Evolutionary conservation across 1,139 yeast species (phyloP).

Genomic region (Saccharomyces pastorianus): DNA sequence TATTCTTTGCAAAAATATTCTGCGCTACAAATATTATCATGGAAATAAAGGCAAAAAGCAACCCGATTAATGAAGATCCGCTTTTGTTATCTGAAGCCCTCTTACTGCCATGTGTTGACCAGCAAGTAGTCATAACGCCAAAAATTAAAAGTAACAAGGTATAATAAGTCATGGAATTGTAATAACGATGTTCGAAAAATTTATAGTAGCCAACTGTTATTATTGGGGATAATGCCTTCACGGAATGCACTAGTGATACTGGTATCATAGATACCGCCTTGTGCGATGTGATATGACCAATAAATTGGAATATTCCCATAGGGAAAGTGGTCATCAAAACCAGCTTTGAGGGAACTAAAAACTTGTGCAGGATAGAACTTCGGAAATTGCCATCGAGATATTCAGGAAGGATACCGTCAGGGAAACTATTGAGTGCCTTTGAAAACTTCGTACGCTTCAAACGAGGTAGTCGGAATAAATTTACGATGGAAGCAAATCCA

Average conservation of each 20-base stretch:
- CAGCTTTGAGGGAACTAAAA: slow-evolving; percentile 22
- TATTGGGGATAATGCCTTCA: slow-evolving; percentile 82
- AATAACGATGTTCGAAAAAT: slow-evolving; percentile 47
- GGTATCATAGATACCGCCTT: slow-evolving; percentile 84
- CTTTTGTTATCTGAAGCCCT: slow-evolving; percentile 31
- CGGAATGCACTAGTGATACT: slow-evolving; percentile 84
- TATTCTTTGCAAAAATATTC: slow-evolving; percentile 81
- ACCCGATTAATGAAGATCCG: slow-evolving; percentile 48
- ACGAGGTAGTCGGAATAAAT: slow-evolving; percentile 21
- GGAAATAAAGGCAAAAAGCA: slow-evolving; percentile 67
- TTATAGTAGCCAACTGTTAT: slow-evolving; percentile 79
- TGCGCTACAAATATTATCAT: slow-evolving; percentile 85
- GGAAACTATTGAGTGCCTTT: slow-evolving; percentile 35
- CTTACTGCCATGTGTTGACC: slow-evolving; percentile 22
- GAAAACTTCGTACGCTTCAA: slow-evolving; percentile 8
- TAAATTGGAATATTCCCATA: slow-evolving; percentile 86
- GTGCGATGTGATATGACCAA: slow-evolving; percentile 84
- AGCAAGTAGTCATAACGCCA: slow-evolving; percentile 83
- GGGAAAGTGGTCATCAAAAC: slow-evolving; percentile 69
- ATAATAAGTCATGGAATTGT: slow-evolving; percentile 58
- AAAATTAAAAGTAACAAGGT: slow-evolving; percentile 67
- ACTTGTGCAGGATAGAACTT: slow-evolving; percentile 26
- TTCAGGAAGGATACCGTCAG: slow-evolving; percentile 51
- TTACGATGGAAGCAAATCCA: slow-evolving; percentile 18
- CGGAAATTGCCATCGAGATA: slow-evolving; percentile 27